Evolutionary conservation across 192 early-diverging fungal genomes (phyloP).

Genomic region (Funneliformis geosporum): DNA sequence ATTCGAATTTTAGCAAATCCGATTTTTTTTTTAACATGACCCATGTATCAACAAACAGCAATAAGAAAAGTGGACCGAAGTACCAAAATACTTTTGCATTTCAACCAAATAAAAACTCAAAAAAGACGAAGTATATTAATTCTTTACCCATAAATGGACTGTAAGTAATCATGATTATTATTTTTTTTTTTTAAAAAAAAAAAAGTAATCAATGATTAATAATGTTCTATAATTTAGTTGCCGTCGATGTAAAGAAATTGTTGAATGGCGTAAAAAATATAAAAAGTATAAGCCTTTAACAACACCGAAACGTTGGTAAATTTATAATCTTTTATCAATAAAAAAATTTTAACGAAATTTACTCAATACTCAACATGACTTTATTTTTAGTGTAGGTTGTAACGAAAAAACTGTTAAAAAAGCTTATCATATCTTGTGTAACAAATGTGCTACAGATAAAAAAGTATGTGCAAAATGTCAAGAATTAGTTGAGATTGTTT

Average conservation of each 20-base stretch:
- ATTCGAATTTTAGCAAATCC: too few relatives aligned
- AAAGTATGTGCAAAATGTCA: constrained; percentile 93
- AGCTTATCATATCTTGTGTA: constrained; percentile 94
- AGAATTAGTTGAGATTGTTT: constrained; percentile 66
- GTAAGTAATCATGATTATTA: constrained; percentile 42
- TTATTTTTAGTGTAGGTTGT: constrained; percentile 62
- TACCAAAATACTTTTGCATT: constrained; percentile 90
- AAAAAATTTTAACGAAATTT: neutral
- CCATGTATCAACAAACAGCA: constrained; percentile 21
- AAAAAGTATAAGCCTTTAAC: constrained; percentile 98
- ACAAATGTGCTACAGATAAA: constrained; percentile 76
- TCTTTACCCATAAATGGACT: constrained; percentile 80
- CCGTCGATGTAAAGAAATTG: constrained; percentile 70
- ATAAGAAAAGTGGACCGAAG: constrained; percentile 77
- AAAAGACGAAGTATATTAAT: constrained; percentile 74
- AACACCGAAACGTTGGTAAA: constrained; percentile 83
- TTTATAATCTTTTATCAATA: neutral
- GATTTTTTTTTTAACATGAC: neutral
- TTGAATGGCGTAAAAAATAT: constrained; percentile 88
- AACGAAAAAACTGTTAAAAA: constrained; percentile 82
- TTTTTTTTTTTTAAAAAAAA: constrained; percentile 37
- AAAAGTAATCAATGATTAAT: neutral
- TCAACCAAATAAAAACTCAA: constrained; percentile 84
- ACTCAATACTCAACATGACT: neutral
- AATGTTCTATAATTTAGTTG: constrained; percentile 38